Conservation (phyloP, 2,329 filamentous ascomycete genomes). For the Hirsutella rhossiliensis region DNA sequence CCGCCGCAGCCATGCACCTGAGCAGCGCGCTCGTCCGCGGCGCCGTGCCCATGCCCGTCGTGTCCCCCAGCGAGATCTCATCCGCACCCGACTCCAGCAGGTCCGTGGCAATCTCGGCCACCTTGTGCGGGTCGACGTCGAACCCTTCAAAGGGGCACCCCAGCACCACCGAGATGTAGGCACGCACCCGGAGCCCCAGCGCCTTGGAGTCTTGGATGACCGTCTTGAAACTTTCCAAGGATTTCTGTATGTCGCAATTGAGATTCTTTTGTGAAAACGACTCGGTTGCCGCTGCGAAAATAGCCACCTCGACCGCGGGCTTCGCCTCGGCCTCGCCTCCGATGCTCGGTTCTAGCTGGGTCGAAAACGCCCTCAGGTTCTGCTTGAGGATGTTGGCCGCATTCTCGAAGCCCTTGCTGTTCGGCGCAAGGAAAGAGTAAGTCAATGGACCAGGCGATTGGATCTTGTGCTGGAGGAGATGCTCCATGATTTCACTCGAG, state of each 20-base stretch:
- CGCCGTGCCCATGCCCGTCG: constrained; percentile 82
- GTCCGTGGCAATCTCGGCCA: constrained; percentile 54
- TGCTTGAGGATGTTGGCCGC: constrained; percentile 41
- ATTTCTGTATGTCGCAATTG: constrained; percentile 67
- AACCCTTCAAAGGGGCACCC: constrained; percentile 66
- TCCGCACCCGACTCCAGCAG: constrained; percentile 80
- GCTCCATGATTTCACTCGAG: constrained; percentile 60
- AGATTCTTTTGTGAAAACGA: constrained; percentile 71
- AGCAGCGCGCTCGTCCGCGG: constrained; percentile 54
- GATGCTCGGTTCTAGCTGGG: constrained; percentile 32
- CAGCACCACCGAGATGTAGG: constrained; percentile 70
- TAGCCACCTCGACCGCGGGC: constrained; percentile 56
- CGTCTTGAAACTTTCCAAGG: constrained; percentile 55
- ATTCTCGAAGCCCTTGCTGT: constrained; percentile 57
- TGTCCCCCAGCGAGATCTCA: constrained; percentile 83
- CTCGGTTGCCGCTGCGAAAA: constrained; percentile 76
- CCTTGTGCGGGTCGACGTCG: constrained; percentile 49
- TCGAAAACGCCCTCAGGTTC: constrained; percentile 36
- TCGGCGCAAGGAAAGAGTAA: constrained; percentile 75
- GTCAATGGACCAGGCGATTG: constrained; percentile 44
- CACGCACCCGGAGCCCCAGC: constrained; percentile 55
- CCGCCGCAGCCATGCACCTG: constrained; percentile 51
- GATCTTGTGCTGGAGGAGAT: constrained; percentile 48
- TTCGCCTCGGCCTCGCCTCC: constrained; percentile 15
- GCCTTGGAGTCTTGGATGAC: constrained; percentile 59